Evolutionary conservation across 768 basidiomycete species (phyloP), one percentile per base, ranked within the genome.

Genomic region (Phaeolepiota aurea): DNA sequence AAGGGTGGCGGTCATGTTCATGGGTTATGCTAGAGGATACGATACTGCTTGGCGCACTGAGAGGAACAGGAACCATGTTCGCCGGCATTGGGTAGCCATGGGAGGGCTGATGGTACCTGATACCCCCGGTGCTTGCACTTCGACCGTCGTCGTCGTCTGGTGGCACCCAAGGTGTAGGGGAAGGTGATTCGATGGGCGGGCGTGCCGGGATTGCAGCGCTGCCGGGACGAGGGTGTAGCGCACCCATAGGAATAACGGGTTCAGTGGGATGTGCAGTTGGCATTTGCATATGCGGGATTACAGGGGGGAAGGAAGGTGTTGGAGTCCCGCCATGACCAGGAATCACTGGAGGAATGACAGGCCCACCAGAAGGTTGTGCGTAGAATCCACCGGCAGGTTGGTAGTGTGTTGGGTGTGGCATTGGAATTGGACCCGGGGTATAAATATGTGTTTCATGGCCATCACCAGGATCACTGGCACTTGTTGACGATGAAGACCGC

Each of bases 301-400:
- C 48, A 22, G 50, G 46, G 7, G 25, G 39, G 16, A 45, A 45
- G 28, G n/a, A 28, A 9, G 52, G 46, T 38, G 47, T 37, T 2
- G 54, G 48, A 9, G 54, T 53, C 3, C 37, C 36, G 28, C 35
- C 44, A 9, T 14, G 46, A 20, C 19, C 31, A 10, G 64, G 64
- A 42, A 66, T 38, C n/a, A 62, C 67, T 18, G 51, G 54, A 5
- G 70, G 68, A 39, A 72, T 57, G 15, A 71, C 64, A 5, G 62
- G 62, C 11, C 40, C 52, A 42, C 33, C 28, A 10, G 28, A 37
- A 16, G 43, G 43, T 32, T 34, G 38, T 21, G 50, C 45, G 20
- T 32, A 35, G 30, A 54, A 54, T 12, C 51, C 51, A 48, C 53
- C 58, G 9, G 41, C 47, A 5, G 44, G 43, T 1, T 49, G 53